Percentiles rank a stretch among this genome's conserved stretches.
Conservation (phyloP, 2,329 filamentous ascomycete genomes). For the Ascomycota sp. region DNA sequence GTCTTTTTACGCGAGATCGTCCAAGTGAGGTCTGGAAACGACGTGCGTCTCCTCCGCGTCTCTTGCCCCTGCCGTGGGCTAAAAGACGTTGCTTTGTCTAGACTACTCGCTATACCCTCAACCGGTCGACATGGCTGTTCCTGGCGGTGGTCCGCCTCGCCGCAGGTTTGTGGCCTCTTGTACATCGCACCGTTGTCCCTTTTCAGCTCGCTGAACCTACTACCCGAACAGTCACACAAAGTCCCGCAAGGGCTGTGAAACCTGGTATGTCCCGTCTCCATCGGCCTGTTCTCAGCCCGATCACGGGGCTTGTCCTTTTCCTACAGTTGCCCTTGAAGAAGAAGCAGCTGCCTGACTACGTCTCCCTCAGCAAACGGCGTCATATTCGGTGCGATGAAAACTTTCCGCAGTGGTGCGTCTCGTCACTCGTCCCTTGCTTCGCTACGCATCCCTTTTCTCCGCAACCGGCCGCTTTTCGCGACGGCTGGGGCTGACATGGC, state of each 20-base stretch:
- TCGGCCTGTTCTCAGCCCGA: background rate
- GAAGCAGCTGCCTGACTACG: conserved; percentile 3
- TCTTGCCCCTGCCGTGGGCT: background rate
- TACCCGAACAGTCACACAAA: conserved; percentile 70
- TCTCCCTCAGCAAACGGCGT: conserved; percentile 49
- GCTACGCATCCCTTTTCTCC: too few species aligned
- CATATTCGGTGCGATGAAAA: conserved; percentile 97
- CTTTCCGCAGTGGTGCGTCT: conserved; percentile 76
- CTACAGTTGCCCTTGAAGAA: too few species aligned
- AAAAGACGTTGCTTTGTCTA: background rate
- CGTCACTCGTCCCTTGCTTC: background rate
- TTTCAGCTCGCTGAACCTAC: background rate
- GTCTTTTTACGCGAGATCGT: too few species aligned
- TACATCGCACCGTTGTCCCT: too few species aligned
- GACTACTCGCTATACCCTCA: conserved; percentile 1
- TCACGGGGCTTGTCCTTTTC: too few species aligned
- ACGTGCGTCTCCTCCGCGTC: too few species aligned
- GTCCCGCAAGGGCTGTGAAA: conserved; percentile 94
- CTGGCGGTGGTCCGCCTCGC: conserved; percentile 79
- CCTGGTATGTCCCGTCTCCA: conserved; percentile 35
- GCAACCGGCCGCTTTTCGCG: too few species aligned
- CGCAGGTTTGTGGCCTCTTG: conserved; percentile 31
- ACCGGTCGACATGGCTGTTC: conserved; percentile 55
- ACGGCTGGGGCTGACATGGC: background rate
- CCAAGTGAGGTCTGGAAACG: too few species aligned